phyloP scores from a whole-genome alignment of 371 early-diverging fungal genomes.

The Actinomucor elegans region DNA sequence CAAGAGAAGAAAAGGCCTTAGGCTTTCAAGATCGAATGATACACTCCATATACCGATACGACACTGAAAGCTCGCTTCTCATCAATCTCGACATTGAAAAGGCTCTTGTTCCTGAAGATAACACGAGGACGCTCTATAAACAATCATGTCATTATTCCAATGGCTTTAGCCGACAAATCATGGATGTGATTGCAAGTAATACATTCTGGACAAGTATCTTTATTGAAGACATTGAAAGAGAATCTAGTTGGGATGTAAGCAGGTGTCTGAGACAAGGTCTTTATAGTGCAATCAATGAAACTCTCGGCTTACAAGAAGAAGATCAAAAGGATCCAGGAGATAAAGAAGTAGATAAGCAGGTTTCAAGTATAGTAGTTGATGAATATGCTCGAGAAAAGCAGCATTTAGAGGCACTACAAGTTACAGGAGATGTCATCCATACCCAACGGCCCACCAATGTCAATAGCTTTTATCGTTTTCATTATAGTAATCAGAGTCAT shows the following conservation, averaged over 20 bases:
- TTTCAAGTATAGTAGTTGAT: background rate
- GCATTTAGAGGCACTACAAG: constrained; percentile 20
- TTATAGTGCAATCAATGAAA: constrained; percentile 28
- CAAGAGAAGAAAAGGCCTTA: constrained; percentile 17
- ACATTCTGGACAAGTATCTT: constrained; percentile 58
- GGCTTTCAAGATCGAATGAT: constrained; percentile 25
- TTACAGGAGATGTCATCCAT: background rate
- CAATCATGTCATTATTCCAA: background rate
- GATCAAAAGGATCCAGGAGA: background rate
- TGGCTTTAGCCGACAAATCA: constrained; percentile 34
- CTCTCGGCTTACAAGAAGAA: background rate
- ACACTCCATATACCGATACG: constrained; percentile 33
- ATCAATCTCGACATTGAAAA: no score
- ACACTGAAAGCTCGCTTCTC: constrained; percentile 15
- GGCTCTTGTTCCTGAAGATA: no score
- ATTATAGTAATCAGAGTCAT: background rate
- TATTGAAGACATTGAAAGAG: constrained; percentile 52
- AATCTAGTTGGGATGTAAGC: constrained; percentile 50
- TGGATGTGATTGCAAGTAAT: constrained; percentile 42
- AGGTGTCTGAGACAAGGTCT: constrained; percentile 44
- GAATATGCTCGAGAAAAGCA: constrained; percentile 43
- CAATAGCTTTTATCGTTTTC: background rate
- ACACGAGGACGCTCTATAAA: no score
- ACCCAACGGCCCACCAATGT: background rate
- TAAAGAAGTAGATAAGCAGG: no score